These are phyloP conservation scores for Aethionema arabicum DNA, from an alignment of 345 rosid genomes.

Conservation along the genomic window DNA sequence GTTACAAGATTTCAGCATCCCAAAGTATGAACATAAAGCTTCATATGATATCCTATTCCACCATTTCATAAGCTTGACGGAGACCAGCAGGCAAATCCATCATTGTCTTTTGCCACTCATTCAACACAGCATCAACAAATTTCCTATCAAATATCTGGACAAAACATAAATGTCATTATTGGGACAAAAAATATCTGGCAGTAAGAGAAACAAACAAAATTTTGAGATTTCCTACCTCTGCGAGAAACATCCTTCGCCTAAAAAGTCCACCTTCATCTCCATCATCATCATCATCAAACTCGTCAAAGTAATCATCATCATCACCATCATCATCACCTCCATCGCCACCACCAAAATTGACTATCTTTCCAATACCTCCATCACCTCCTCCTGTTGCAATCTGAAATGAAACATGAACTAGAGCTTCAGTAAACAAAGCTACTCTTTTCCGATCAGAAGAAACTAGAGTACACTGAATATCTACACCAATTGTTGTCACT, in stretches of 20 bases:
- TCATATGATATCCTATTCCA: conserved; percentile 23
- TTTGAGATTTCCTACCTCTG: conserved; percentile 58
- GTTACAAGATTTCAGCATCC: conserved; percentile 19
- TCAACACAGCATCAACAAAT: conserved; percentile 87
- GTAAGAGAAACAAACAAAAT: not conserved
- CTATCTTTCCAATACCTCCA: conserved; percentile 85
- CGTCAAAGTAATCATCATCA: conserved; percentile 92
- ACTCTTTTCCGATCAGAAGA: conserved; percentile 4
- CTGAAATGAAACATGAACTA: conserved; percentile 47
- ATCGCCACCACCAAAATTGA: conserved; percentile 87
- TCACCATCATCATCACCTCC: conserved; percentile 97
- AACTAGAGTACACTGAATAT: not conserved
- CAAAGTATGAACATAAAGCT: conserved; percentile 16
- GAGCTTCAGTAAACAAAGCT: conserved; percentile 14
- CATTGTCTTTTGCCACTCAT: conserved; percentile 96
- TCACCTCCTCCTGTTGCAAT: conserved; percentile 90
- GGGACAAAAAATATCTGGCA: conserved; percentile 1
- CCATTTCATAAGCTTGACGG: conserved; percentile 99
- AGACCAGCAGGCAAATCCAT: conserved; percentile 96
- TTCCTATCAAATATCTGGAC: conserved; percentile 86
- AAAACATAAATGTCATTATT: conserved; percentile 26
- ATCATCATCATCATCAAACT: conserved; percentile 84
- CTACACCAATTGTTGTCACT: not conserved
- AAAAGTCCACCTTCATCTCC: conserved; percentile 93
- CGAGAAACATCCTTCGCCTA: conserved; percentile 71